Evolutionary conservation across 768 basidiomycete genomes (phyloP).

Genomic region (Boletus tomentosulus): DNA sequence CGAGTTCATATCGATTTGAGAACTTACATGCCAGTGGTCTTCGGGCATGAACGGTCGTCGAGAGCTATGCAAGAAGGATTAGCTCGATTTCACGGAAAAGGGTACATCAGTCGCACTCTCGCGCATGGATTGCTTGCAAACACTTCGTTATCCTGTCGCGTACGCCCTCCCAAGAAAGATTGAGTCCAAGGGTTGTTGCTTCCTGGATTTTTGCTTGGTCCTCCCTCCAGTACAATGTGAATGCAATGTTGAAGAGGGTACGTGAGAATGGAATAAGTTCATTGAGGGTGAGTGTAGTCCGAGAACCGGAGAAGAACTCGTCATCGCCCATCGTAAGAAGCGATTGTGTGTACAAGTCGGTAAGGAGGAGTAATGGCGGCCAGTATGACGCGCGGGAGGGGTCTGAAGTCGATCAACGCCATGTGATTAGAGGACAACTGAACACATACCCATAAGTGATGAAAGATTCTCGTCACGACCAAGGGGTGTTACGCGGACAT

Average conservation of each 20-base stretch:
- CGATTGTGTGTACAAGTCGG: slow-evolving; percentile 77
- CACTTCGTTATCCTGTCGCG: slow-evolving; percentile 75
- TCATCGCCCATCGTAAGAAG: slow-evolving; percentile 94
- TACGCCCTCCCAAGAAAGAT: slow-evolving; percentile 58
- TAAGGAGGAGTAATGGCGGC: slow-evolving; percentile 71
- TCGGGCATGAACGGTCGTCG: slow-evolving; percentile 76
- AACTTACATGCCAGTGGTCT: slow-evolving; percentile 79
- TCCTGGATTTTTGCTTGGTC: slow-evolving; percentile 37
- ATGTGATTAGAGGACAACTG: background rate
- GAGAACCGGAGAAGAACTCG: slow-evolving; percentile 78
- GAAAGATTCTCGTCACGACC: slow-evolving; percentile 50
- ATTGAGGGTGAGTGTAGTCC: slow-evolving; percentile 78
- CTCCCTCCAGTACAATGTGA: slow-evolving; percentile 67
- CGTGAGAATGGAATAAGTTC: slow-evolving; percentile 74
- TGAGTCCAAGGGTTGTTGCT: slow-evolving; percentile 39
- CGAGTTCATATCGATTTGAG: slow-evolving; percentile 52
- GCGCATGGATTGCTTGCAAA: slow-evolving; percentile 74
- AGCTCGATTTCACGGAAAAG: background rate
- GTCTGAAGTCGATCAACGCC: slow-evolving; percentile 33
- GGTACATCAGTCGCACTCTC: slow-evolving; percentile 61
- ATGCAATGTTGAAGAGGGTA: slow-evolving; percentile 82
- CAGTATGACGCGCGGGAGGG: slow-evolving; percentile 45
- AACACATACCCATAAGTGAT: slow-evolving; percentile 38
- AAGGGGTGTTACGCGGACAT: slow-evolving; percentile 56
- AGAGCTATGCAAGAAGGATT: slow-evolving; percentile 49